Conservation (phyloP, 2,329 filamentous ascomycete species). For the Paramyrothecium roridum region DNA sequence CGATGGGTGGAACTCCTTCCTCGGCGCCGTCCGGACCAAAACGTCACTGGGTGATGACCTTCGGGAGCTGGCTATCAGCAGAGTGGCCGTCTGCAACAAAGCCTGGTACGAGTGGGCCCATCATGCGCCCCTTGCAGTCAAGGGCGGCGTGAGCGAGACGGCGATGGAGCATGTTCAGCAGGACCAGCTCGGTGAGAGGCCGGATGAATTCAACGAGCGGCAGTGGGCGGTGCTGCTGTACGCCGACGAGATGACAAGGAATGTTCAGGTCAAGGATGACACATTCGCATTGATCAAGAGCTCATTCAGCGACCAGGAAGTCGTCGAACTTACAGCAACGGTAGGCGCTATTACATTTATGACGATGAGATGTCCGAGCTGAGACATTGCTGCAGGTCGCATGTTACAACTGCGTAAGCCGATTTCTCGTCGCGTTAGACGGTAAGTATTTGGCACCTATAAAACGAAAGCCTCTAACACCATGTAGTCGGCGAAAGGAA, state of each 20-base stretch:
- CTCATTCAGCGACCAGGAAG: constrained; percentile 65
- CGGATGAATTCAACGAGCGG: constrained; percentile 45
- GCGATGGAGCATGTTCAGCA: constrained; percentile 43
- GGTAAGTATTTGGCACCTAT: constrained; percentile 42
- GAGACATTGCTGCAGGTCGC: constrained; percentile 44
- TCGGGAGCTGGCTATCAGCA: constrained; percentile 76
- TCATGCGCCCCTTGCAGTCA: constrained; percentile 66
- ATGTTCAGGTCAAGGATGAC: constrained; percentile 65
- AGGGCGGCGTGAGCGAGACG: constrained; percentile 52
- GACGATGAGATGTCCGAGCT: constrained; percentile 6
- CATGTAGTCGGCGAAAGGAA: constrained; percentile 55
- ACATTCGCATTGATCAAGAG: constrained; percentile 63
- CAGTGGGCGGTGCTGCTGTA: constrained; percentile 71
- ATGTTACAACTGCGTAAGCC: constrained; percentile 81
- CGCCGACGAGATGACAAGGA: constrained; percentile 80
- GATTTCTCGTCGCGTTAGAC: constrained; percentile 79
- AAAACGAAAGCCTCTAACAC: neutral
- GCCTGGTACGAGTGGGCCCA: constrained; percentile 86
- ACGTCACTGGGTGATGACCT: constrained; percentile 50
- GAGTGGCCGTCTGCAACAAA: constrained; percentile 74
- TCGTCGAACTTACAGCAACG: constrained; percentile 79
- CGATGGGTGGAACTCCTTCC: constrained; percentile 71
- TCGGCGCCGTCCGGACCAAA: constrained; percentile 59
- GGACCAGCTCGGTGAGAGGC: constrained; percentile 23
- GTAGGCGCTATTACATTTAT: constrained; percentile 35